Conservation (phyloP, 495 filamentous ascomycete genomes). For the Saxispiralis lemnorum region DNA sequence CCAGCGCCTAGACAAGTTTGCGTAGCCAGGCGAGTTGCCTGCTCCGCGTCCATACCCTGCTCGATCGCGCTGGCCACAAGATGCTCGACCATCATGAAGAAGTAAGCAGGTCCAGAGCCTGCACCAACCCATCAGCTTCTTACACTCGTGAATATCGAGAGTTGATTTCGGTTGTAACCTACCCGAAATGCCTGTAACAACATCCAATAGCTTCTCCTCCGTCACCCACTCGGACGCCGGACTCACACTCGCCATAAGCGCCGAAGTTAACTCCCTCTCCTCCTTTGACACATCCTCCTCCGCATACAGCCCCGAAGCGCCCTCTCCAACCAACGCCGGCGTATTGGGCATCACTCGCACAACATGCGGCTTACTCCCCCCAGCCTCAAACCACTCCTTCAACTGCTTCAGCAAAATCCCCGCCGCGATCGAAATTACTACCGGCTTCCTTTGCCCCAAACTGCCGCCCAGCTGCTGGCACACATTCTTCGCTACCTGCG, state of each 20-base stretch:
- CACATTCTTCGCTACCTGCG: conserved; percentile 22
- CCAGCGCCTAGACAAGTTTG: conserved; percentile 1
- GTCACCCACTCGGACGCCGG: conserved; percentile 23
- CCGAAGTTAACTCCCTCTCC: conserved; percentile 21
- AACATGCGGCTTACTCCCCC: conserved; percentile 20
- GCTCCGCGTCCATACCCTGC: background rate
- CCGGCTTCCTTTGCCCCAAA: conserved; percentile 21
- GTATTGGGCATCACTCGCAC: conserved; percentile 28
- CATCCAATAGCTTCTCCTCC: conserved; percentile 23
- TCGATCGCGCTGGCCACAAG: background rate
- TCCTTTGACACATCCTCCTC: conserved; percentile 18
- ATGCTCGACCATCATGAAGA: conserved; percentile 1
- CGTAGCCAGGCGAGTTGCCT: background rate
- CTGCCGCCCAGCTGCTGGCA: conserved; percentile 21
- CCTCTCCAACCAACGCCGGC: conserved; percentile 25
- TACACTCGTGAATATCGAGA: too few relatives aligned
- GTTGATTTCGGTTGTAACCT: background rate
- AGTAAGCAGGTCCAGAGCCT: conserved; percentile 5
- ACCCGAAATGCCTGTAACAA: conserved; percentile 26
- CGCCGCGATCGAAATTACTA: conserved; percentile 26
- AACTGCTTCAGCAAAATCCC: conserved; percentile 18
- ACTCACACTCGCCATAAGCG: conserved; percentile 21
- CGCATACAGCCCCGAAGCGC: conserved; percentile 23
- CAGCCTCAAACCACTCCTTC: conserved; percentile 15
- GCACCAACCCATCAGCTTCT: too few relatives aligned